Percentiles rank a stretch among this genome's conserved stretches.
phyloP scores from a whole-genome alignment of 345 rosid genomes.

The Hypericum androsaemum region DNA sequence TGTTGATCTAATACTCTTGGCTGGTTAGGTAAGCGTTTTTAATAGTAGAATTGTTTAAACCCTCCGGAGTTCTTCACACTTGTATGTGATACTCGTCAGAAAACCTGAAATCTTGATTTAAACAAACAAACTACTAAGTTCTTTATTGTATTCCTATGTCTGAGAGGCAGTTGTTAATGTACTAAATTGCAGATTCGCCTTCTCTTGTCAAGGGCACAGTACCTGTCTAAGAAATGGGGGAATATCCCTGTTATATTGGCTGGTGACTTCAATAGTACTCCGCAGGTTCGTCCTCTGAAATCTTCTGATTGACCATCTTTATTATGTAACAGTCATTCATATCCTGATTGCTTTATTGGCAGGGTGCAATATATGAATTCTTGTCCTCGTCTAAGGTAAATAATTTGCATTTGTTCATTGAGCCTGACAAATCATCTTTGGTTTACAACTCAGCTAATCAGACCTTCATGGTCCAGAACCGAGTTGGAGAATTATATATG shows the following conservation, averaged over 20 bases:
- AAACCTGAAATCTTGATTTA: no score
- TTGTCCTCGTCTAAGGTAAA: constrained; percentile 59
- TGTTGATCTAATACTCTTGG: no score
- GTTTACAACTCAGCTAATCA: no score
- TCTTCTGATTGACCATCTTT: neutral
- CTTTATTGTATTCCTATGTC: neutral
- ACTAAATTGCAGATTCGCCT: constrained; percentile 34
- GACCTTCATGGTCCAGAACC: no score
- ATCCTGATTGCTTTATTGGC: constrained; percentile 17
- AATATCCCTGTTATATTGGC: constrained; percentile 42
- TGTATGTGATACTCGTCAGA: no score
- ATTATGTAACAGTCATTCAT: neutral
- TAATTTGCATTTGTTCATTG: neutral
- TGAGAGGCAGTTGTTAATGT: neutral
- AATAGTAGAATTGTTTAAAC: no score
- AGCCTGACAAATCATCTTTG: no score
- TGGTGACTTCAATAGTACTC: constrained; percentile 61
- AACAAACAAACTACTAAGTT: no score
- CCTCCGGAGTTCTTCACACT: no score
- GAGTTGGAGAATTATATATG: no score
- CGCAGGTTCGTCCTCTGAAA: constrained; percentile 35
- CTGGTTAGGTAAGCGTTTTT: no score
- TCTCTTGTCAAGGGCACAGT: constrained; percentile 56
- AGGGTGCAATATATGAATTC: constrained; percentile 79
- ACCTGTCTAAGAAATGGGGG: constrained; percentile 65